Evolutionary conservation across 768 basidiomycete species (phyloP).

Genomic region (Boletus rubroflammeus): DNA sequence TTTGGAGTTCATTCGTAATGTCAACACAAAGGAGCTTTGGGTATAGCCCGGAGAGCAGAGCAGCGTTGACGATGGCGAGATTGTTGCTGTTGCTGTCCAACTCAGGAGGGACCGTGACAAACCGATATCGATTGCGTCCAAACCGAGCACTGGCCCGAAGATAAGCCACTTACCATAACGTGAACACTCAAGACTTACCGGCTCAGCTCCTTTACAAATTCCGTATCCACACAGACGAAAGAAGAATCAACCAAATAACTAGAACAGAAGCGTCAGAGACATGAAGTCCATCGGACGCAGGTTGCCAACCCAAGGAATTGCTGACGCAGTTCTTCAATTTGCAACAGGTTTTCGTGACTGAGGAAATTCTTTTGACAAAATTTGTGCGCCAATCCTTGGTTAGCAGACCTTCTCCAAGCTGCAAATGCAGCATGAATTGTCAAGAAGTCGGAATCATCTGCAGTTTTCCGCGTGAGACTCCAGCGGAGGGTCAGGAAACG

Average conservation of each 20-base stretch:
- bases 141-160: slow-evolving; percentile 59
- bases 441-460: slow-evolving; percentile 93
- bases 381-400: slow-evolving; percentile 56
- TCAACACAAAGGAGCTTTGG: slow-evolving; percentile 87
- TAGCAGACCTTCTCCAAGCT: slow-evolving; percentile 76
- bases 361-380: slow-evolving; percentile 81
- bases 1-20: slow-evolving; percentile 43
- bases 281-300: slow-evolving; percentile 1
- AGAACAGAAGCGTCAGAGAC: slow-evolving; percentile 1
- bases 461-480: slow-evolving; percentile 1
- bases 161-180: slow-evolving; percentile 2
- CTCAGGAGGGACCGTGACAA: slow-evolving; percentile 69
- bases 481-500: not conserved
- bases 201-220: slow-evolving; percentile 66
- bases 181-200: slow-evolving; percentile 37
- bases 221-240: slow-evolving; percentile 68
- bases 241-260: slow-evolving; percentile 88
- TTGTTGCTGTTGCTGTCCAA: slow-evolving; percentile 69
- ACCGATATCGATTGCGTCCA: slow-evolving; percentile 68
- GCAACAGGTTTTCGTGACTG: slow-evolving; percentile 89
- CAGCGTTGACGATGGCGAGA: slow-evolving; percentile 66
- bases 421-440: slow-evolving; percentile 89
- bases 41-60: slow-evolving; percentile 82
- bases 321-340: slow-evolving; percentile 94
- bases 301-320: slow-evolving; percentile 68